These are phyloP conservation scores for Entamoeba invadens DNA, from an alignment of 208 protist species.

Conservation along the genomic window DNA sequence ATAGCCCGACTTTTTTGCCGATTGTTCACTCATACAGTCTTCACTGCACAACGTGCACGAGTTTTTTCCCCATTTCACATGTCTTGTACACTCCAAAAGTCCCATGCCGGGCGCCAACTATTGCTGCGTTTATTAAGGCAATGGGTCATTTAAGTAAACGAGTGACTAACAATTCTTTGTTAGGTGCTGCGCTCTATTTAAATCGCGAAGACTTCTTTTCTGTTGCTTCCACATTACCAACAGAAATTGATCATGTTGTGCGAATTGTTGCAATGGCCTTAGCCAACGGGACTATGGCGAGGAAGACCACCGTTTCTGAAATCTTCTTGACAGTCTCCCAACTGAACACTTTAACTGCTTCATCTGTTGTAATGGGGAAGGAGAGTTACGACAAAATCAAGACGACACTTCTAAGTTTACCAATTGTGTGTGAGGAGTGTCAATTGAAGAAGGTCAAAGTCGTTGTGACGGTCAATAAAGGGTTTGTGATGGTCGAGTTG, in stretches of 20 bases:
- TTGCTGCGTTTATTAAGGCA: not conserved
- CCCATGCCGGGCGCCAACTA: not conserved
- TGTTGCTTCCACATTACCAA: not conserved
- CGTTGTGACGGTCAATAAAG: not conserved
- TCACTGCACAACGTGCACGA: not conserved
- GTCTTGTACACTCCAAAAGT: not conserved
- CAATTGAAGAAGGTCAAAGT: not conserved
- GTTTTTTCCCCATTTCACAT: not conserved
- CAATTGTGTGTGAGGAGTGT: not conserved
- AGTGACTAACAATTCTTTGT: not conserved
- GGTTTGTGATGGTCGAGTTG: not conserved
- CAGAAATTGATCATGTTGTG: not conserved
- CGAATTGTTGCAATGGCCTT: not conserved
- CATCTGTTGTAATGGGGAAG: not conserved
- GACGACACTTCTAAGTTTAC: not conserved
- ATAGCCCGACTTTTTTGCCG: not conserved
- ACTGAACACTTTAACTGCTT: not conserved
- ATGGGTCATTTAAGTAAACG: not conserved
- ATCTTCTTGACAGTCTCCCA: not conserved
- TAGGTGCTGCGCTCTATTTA: not conserved
- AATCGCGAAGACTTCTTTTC: not conserved
- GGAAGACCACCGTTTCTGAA: not conserved
- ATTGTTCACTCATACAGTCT: not conserved
- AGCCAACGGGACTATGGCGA: not conserved
- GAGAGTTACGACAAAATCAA: not conserved